Evolutionary conservation across 306 rosid genomes (phyloP), one percentile per base, ranked within the genome.

Genomic region (Cucurbita ficifolia): DNA sequence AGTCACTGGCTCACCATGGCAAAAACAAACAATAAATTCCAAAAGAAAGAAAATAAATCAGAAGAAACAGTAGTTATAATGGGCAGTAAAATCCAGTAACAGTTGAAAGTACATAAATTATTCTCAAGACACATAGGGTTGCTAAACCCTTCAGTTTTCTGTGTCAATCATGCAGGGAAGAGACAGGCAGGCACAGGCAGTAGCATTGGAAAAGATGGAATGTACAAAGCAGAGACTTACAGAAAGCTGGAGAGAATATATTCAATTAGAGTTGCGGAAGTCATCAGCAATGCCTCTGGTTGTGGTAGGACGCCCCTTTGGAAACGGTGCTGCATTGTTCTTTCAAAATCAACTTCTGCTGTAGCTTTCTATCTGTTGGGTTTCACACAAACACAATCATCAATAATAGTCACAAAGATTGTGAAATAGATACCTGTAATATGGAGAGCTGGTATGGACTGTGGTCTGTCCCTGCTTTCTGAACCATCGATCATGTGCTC

Each of bases 201-300:
- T 24, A 19, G 58, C 22, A 48, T 70, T 49, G 74, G 74, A 70
- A 70, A 70, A 70, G 74, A 70, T 70, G 57, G 73, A 46, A 68
- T 48, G 74, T 70, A 70, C 74, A 49, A 46, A 46, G 22, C 14
- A 24, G 45, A 65, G 72, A 13, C 74, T 70, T 16, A 49, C 57
- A 70, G 24, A 70, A 70, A 29, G 58, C 74, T 29, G 57, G 24
- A 70, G 24, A 70, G 74, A 70, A 70, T 70, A 70, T 70, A 70
- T 70, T 70, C 74, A 70, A 49, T 24, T 29, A 33, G 42, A 29
- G 74, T 39, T 61, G 19, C 18, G 9, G n/a, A 22, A 58, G n/a
- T 35, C 29, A 58, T 10, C 40, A 22, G 16, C 62, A 19, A 55
- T 55, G 58, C 2, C 24, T 53, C 59, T 54, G 59, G 8, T 56